Evolutionary conservation across 176 grass and related monocot species (phyloP).

Genomic region (Dactylis glomerata): DNA sequence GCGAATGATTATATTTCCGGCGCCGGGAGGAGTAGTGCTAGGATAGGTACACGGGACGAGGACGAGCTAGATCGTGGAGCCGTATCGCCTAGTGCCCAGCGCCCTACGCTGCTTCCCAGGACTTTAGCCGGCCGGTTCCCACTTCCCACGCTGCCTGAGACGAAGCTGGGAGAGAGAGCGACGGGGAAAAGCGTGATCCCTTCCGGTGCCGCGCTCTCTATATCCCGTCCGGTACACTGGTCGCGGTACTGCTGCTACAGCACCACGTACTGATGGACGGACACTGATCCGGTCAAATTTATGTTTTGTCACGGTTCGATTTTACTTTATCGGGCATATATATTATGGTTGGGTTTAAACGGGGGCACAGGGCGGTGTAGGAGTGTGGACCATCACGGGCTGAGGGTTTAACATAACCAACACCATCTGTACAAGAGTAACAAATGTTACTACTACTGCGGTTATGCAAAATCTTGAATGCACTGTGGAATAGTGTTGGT

Average conservation of each 20-base stretch:
- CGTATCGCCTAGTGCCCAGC: background rate
- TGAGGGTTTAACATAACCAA: no score
- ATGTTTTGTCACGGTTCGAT: no score
- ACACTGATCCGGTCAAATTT: no score
- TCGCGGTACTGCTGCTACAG: background rate
- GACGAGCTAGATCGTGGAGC: background rate
- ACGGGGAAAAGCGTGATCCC: background rate
- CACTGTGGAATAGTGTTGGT: no score
- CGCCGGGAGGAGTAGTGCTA: background rate
- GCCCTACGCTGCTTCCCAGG: background rate
- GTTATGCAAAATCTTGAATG: no score
- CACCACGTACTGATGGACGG: no score
- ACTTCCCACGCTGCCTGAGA: background rate
- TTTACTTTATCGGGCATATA: no score
- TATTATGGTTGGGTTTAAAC: no score
- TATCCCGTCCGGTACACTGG: background rate
- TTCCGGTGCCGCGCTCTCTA: background rate
- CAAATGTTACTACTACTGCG: no score
- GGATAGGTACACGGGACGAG: background rate
- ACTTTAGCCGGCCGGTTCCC: background rate
- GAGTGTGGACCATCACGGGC: no score
- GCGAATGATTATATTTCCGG: conserved; percentile 6
- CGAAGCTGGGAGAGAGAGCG: background rate
- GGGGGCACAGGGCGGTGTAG: no score
- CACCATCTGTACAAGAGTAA: no score